A percentile compares a stretch with the other conserved stretches of the same genome.
phyloP scores from a whole-genome alignment of 1,139 yeast genomes.

The Scheffersomyces segobiensis region DNA sequence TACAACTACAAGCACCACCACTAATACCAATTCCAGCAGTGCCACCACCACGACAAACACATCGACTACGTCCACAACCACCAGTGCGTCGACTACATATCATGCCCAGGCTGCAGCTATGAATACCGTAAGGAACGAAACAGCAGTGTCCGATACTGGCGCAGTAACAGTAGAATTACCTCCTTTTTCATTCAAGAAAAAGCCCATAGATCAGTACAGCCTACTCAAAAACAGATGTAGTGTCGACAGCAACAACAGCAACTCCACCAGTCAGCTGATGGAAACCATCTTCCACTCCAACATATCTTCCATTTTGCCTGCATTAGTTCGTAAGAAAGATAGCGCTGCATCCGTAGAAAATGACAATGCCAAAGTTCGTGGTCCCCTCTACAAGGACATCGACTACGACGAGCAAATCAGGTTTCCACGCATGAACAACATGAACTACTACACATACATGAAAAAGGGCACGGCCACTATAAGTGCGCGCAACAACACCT shows the following conservation, averaged over 20 bases:
- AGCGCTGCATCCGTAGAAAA: conserved; percentile 3
- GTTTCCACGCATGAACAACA: conserved; percentile 42
- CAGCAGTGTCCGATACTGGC: background rate
- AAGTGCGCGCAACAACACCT: background rate
- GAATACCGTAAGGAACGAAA: background rate
- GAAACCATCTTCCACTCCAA: conserved; percentile 22
- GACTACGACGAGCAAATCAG: conserved; percentile 47
- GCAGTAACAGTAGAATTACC: conserved; percentile 17
- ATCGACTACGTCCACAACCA: background rate
- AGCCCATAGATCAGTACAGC: conserved; percentile 28
- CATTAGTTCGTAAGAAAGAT: conserved; percentile 6
- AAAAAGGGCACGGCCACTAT: conserved; percentile 7
- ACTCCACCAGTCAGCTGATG: conserved; percentile 6
- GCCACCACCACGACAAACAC: background rate
- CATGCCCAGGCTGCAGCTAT: background rate
- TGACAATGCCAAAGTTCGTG: conserved; percentile 7
- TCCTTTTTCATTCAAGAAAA: conserved; percentile 41
- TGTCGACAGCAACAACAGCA: background rate
- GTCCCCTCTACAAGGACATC: conserved; percentile 23
- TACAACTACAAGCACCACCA: background rate
- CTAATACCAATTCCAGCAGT: background rate
- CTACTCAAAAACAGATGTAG: background rate
- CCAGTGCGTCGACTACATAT: background rate
- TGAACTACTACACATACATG: conserved; percentile 26
- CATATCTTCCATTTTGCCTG: conserved; percentile 34